Base-by-base conservation (phyloP, 2,329 filamentous ascomycete species). In the Sporothrix humicola region DNA sequence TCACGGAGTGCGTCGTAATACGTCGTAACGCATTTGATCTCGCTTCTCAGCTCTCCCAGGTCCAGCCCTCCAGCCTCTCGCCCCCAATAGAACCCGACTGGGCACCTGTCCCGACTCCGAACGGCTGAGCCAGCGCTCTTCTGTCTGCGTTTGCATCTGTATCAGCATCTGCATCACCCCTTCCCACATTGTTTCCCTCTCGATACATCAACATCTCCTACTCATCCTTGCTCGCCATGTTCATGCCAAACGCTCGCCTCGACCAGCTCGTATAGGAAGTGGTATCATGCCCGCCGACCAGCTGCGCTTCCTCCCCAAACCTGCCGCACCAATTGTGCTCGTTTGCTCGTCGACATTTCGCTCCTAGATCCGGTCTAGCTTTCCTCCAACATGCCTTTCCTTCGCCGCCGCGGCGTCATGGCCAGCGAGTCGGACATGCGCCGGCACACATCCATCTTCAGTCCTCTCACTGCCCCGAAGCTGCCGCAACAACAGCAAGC, bases 381-480 rank as follows among this genome's bases (percentile, higher is more conserved):
- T 17, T 20, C 52, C 48, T 20, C 17, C n/a, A 20, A 54, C 58
- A 90, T 90, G 88, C 87, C 88, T 79, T 88, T 90, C 78, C 83
- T 89, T 82, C 88, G 88, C 82, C 87, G 87, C 81, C 87, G 87
- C 80, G 87, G 87, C 83, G 87, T 86, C 78, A 83, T 85, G 84
- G 87, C 85, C 82, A 88, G 86, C 84, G 87, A 90, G 79, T 84
- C 83, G 75, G 87, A 89, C 77, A 88, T 87, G 83, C 86, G 86
- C 79, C 86, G 86, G 71, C 87, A 87, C 77, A 85, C 83, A 74
- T 72, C 75, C 65, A 71, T 76, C 26, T 74, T 83, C 65, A 77
- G 82, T 73, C 79, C 81, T 59, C 75, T 80, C 66, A 73, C 77
- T 46, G 75, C 73, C 56, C 48, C 71, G 44, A 61, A 69, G 61